Base-by-base conservation (phyloP, 352 stramenopile genomes). In the Phytophthora ohioensis region DNA sequence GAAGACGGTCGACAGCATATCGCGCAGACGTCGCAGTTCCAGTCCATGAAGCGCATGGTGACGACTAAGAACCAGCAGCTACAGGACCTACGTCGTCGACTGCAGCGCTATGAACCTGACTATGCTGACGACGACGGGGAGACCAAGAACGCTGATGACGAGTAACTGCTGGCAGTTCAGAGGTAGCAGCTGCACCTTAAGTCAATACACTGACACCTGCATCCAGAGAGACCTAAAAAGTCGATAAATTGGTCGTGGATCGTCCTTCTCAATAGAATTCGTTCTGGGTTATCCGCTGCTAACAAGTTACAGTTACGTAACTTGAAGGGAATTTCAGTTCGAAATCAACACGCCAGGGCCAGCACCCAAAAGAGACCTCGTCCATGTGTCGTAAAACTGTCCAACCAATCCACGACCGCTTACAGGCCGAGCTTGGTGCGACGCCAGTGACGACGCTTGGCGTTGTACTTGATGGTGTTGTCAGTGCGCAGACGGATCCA, bases 401-500 rank as follows among this genome's bases (percentile, higher is more conserved):
- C 74, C 69, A 53, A n/a, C 36, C 36, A n/a, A 35, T n/a, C 13
- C 12, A 17, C 49, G 69, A 49, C 55, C 67, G 81, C 80, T 99
- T 99, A 99, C 84, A 99, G 88, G 83, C 98, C 97, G 73, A 99
- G 95, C 95, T 99, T 99, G 75, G 98, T 99, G 85, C 98, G 96
- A 78, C 98, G 97, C 98, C 98, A 99, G 94, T 99, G 98, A 78
- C 98, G 95, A 85, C 98, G 94, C 93, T 99, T 99, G 62, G 94
- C 90, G 88, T 99, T 99, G 95, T 99, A 99, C 88, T 98, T 94
- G 87, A 99, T 99, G 49, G 86, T 99, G 88, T 99, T 99, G 86
- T 98, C 98, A 72, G 98, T 99, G 77, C 97, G 92, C 60, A 99
- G 91, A 88, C 98, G 97, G 80, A 99, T 99, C 98, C 98, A 99